Base-by-base conservation (phyloP, 2,329 filamentous ascomycete genomes). In the Apiospora koreana region DNA sequence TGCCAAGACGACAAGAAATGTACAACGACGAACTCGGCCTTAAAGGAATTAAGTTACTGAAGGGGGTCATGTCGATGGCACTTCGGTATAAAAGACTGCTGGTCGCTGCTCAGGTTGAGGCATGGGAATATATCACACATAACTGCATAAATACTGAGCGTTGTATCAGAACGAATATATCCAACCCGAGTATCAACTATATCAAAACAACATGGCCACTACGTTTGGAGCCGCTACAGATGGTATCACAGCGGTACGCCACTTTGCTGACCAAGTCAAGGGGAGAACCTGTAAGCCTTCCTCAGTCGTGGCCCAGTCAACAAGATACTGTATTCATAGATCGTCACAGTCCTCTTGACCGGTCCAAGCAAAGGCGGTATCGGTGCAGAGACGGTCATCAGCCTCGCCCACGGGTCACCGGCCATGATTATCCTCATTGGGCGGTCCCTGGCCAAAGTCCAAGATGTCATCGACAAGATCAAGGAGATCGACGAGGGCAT, bases 281-380 rank as follows among this genome's bases (percentile, higher is more conserved):
- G 77, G 76, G 25, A 75, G 74, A 66, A 77, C 71, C 43, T 77
- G 77, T 76, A 72, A 68, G 73, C 31, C 31, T 70, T 10, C 12
- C 23, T 54, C 16, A 25, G 35, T 23, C 45, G 58, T 8, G 28
- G 28, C 9, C 18, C 9, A 6, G 21, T 14, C 54, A 23, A n/a
- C 18, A 9, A 23, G 12, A 62, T 70, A 45, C 45, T 2, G 16
- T 69, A 65, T 42, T 16, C 67, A 46, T 21, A 65, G 65, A 25
- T 64, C 7, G 9, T 25, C 12, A 21, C 67, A 80, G 78, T 80
- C 70, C 75, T 80, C 70, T 71, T 80, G 42, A 79, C 79, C 14
- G 77, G 79, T 12, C 78, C 79, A n/a, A 79, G 75, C 43, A 71
- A 74, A 23, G 77, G 77, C 23, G 77, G 78, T 25, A 76, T 79